Percentiles rank a stretch among this genome's conserved stretches.
phyloP scores from a whole-genome alignment of 2,329 filamentous ascomycete genomes.

The Colletotrichum chlorophyti region DNA sequence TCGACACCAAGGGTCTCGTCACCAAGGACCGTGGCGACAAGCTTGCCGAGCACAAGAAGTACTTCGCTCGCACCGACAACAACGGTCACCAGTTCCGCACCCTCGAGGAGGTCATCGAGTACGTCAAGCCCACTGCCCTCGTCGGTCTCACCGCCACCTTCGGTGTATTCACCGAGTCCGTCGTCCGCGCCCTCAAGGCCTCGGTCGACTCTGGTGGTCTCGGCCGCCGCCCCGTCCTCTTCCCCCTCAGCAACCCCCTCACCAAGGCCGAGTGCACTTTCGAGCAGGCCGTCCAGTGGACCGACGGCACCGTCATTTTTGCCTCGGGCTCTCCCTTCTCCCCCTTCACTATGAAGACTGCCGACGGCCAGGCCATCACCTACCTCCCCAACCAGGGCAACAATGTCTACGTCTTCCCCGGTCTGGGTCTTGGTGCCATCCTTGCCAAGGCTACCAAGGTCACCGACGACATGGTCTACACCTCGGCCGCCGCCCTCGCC shows the following conservation, averaged over 20 bases:
- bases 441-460: constrained; percentile 85
- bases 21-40: constrained; percentile 92
- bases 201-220: constrained; percentile 68
- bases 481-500: constrained; percentile 82
- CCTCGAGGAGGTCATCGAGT: constrained; percentile 90
- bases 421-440: constrained; percentile 92
- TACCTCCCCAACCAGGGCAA: constrained; percentile 86
- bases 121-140: constrained; percentile 92
- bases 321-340: constrained; percentile 94
- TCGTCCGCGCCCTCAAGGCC: constrained; percentile 74
- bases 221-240: constrained; percentile 86
- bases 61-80: constrained; percentile 71
- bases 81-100: constrained; percentile 75
- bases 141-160: constrained; percentile 95
- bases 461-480: constrained; percentile 97
- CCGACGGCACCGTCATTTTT: constrained; percentile 89
- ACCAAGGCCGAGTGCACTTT: constrained; percentile 98
- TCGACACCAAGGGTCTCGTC: constrained; percentile 95
- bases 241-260: constrained; percentile 95
- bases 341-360: constrained; percentile 69
- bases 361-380: constrained; percentile 64
- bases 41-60: constrained; percentile 87
- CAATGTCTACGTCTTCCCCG: constrained; percentile 94
- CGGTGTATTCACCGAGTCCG: constrained; percentile 89
- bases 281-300: constrained; percentile 90